Base-by-base conservation (phyloP, 2,329 filamentous ascomycete genomes). In the Colletotrichum cereale region DNA sequence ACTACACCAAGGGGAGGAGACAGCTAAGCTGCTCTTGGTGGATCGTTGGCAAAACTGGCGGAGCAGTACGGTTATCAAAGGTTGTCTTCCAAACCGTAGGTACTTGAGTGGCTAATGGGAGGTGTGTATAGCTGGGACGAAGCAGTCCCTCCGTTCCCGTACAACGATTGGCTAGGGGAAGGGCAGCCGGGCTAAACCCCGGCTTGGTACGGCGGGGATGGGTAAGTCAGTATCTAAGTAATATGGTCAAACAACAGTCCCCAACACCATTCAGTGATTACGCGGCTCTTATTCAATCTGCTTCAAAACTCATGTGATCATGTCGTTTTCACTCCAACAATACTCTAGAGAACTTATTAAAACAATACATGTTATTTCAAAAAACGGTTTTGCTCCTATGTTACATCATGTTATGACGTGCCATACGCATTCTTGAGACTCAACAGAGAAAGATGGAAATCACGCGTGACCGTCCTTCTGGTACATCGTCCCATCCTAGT, bases 1-100 rank as follows among this genome's bases (percentile, higher is more conserved):
- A 73, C 70, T 73, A 73, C 66, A 73, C 70, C 70, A 72, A 62
- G 62, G 66, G 56, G 66, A 71, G 68, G 2, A 14, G n/a, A n/a
- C n/a, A n/a, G n/a, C n/a, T n/a, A n/a, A n/a, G n/a, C n/a, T n/a
- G n/a, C n/a, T n/a, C n/a, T n/a, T n/a, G n/a, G n/a, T n/a, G n/a
- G n/a, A n/a, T n/a, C n/a, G n/a, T n/a, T n/a, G n/a, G n/a, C n/a
- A n/a, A n/a, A n/a, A n/a, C n/a, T n/a, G n/a, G n/a, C n/a, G n/a
- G n/a, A n/a, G n/a, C n/a, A n/a, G n/a, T n/a, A n/a, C n/a, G n/a
- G n/a, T n/a, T n/a, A n/a, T n/a, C n/a, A n/a, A n/a, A n/a, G n/a
- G n/a, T n/a, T n/a, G n/a, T n/a, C n/a, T n/a, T n/a, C n/a, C n/a
- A n/a, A n/a, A n/a, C n/a, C n/a, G n/a, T n/a, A n/a, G n/a, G n/a